These are phyloP conservation scores for Apiotrichum sp. DNA, from an alignment of 1,284 basidiomycete genomes.

Conservation along the genomic window DNA sequence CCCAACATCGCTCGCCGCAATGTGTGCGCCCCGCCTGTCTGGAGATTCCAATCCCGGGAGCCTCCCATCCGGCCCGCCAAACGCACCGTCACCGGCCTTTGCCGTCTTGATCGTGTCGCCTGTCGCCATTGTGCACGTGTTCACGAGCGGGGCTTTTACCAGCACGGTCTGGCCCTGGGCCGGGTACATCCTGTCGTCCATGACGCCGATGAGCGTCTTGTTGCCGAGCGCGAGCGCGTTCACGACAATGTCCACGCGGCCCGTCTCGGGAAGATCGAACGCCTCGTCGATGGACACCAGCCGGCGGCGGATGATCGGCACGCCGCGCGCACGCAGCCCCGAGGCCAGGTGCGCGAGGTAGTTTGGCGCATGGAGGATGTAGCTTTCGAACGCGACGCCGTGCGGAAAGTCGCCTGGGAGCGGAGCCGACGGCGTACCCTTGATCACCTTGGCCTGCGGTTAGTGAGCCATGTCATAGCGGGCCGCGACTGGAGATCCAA, in stretches of 20 bases:
- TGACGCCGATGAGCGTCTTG: conserved; percentile 38
- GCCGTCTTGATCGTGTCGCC: conserved; percentile 2
- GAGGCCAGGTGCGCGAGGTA: conserved; percentile 40
- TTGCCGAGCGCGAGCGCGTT: conserved; percentile 50
- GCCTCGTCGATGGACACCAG: conserved; percentile 44
- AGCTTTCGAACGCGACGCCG: conserved; percentile 36
- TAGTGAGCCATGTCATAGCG: too few relatives aligned
- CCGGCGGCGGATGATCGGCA: conserved; percentile 36
- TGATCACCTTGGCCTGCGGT: conserved; percentile 2
- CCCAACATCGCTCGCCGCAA: neutral
- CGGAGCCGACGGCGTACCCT: conserved; percentile 3
- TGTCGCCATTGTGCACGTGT: conserved; percentile 21
- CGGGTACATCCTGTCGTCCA: conserved; percentile 40
- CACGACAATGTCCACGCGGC: conserved; percentile 42
- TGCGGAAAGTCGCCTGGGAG: conserved; percentile 14
- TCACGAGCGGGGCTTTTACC: conserved; percentile 32
- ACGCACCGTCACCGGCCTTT: neutral
- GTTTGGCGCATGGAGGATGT: conserved; percentile 43
- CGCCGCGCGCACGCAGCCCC: conserved; percentile 29
- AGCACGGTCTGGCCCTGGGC: conserved; percentile 45
- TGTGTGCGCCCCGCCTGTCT: neutral
- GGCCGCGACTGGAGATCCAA: too few relatives aligned
- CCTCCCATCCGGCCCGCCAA: too few relatives aligned
- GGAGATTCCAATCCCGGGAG: too few relatives aligned
- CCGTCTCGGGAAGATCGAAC: conserved; percentile 27